Evolutionary conservation across 2,329 filamentous ascomycete species (phyloP).

Genomic region (Sphaerulina populicola): DNA sequence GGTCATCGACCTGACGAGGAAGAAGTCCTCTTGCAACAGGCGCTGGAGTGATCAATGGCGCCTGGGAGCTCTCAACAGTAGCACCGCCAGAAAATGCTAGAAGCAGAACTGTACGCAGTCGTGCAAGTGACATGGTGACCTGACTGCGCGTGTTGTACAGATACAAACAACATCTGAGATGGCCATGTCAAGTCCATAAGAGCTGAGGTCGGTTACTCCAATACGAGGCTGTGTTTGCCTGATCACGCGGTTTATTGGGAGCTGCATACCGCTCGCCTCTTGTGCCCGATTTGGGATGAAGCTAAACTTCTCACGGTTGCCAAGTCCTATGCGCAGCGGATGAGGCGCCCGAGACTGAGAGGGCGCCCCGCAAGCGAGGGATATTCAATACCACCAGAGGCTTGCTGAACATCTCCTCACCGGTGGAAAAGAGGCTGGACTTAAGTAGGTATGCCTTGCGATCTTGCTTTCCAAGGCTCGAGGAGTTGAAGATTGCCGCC

Average conservation of each 20-base stretch:
- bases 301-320: slow-evolving; percentile 1
- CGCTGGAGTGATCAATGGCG: slow-evolving; percentile 1
- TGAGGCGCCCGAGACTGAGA: neutral
- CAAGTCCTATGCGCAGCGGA: neutral
- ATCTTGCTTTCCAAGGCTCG: too few relatives aligned
- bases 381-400: neutral
- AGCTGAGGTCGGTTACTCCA: neutral
- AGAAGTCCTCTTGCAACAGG: neutral
- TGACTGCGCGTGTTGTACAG: neutral
- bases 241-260: neutral
- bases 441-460: too few relatives aligned
- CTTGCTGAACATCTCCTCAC: neutral
- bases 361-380: neutral
- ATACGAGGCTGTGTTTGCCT: neutral
- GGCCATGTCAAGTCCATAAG: neutral
- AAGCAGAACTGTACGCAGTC: neutral
- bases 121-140: neutral
- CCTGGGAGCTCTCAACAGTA: neutral
- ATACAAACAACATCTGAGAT: neutral
- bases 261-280: slow-evolving; percentile 1
- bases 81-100: neutral
- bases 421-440: neutral
- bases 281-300: neutral
- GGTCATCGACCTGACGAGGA: neutral
- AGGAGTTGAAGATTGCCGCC: too few relatives aligned